Evolutionary conservation across 1,284 basidiomycete genomes (phyloP), one percentile per base, ranked within the genome.

Genomic region (Sporisorium graminicola): DNA sequence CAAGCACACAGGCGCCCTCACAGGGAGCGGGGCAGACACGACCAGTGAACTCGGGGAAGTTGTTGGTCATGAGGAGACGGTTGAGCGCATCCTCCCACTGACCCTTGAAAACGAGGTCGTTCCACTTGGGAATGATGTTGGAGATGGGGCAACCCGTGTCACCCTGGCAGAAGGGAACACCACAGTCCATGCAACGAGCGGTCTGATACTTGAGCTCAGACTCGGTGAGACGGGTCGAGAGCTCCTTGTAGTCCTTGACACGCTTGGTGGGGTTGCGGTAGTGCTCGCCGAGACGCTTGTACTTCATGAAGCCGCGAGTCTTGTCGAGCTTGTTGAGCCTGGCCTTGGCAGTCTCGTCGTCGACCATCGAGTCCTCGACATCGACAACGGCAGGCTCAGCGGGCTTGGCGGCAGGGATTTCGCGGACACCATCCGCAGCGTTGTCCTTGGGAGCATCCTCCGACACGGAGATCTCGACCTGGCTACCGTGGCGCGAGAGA

Each of bases 111-210:
- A 84, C 82, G 49, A 84, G 75, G 63, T 84, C 82, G 73, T 84
- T 84, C 80, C 81, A 84, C 69, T 82, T 80, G 63, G 82, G 82
- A 49, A 84, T 84, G 43, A 84, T 81, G 77, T 84, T 84, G 57
- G 74, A 76, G 66, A 84, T 82, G 44, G 82, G 82, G 77, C 82
- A 84, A 55, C 82, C 82, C 33, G 77, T 84, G 75, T 82, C 80
- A 40, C 65, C 79, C 77, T 84, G 82, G 70, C 82, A 84, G 77
- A 84, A 84, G 29, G 82, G 82, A 63, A 84, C 81, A 79, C 82
- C 82, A 62, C 82, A 84, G 73, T 84, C 82, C 82, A 84, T 84
- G 77, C 82, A 84, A 52, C 82, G 82, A 49, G 82, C 81, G 33
- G 82, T 82, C 74, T 84, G 82, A 40, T 82, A 74, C 76, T 84